Conservation (phyloP, 768 basidiomycete genomes). For the Leccinum obscurum region DNA sequence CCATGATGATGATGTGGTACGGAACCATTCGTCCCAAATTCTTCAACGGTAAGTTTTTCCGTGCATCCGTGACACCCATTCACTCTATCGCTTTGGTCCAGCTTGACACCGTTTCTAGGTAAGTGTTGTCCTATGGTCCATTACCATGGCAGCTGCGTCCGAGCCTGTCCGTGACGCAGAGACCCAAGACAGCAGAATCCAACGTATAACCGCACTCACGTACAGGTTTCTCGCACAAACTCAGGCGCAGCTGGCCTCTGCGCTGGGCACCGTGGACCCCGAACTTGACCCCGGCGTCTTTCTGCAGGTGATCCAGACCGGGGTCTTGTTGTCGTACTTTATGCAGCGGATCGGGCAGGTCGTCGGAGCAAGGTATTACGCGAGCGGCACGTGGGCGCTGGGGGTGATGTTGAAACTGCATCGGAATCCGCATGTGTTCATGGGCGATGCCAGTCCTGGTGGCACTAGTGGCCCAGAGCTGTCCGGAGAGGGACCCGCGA, state of each 20-base stretch:
- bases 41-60: too few relatives aligned
- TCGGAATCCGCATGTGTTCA: constrained; percentile 18
- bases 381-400: constrained; percentile 47
- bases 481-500: not conserved
- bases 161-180: constrained; percentile 34
- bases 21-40: too few relatives aligned
- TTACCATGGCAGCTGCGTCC: constrained; percentile 42
- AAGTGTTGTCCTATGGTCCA: constrained; percentile 35
- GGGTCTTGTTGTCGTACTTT: constrained; percentile 66
- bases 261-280: constrained; percentile 39
- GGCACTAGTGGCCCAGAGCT: constrained; percentile 1
- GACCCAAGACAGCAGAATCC: constrained; percentile 16
- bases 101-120: too few relatives aligned
- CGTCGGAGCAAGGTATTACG: constrained; percentile 60
- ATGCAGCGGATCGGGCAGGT: constrained; percentile 60
- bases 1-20: too few relatives aligned
- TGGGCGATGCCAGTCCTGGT: not conserved
- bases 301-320: constrained; percentile 57
- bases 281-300: constrained; percentile 38
- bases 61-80: too few relatives aligned
- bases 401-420: constrained; percentile 50
- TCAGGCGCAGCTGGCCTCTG: constrained; percentile 46
- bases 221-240: constrained; percentile 46
- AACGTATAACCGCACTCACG: not conserved
- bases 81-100: too few relatives aligned